Evolutionary conservation across 1,139 yeast genomes (phyloP).

Genomic region (Casaregolazyma suthepensis): DNA sequence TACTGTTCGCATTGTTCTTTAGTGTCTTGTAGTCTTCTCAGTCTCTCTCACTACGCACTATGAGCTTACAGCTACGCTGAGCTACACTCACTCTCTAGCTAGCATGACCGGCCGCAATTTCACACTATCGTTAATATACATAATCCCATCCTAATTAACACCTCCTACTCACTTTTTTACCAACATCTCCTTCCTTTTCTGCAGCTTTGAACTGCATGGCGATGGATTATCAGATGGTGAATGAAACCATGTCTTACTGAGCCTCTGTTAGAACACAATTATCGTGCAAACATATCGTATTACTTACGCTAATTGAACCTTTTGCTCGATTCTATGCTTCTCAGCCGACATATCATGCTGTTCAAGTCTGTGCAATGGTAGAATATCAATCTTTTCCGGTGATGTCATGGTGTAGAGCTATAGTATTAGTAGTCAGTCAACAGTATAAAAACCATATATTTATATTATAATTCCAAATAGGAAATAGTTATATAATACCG

Average conservation of each 20-base stretch:
- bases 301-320: conserved; percentile 22
- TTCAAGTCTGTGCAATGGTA: conserved; percentile 6
- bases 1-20: not conserved
- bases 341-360: conserved; percentile 7
- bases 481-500: not conserved
- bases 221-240: conserved; percentile 25
- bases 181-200: conserved; percentile 17
- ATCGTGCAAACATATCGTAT: not conserved
- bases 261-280: conserved; percentile 4
- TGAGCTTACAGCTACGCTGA: not conserved
- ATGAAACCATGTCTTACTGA: conserved; percentile 20
- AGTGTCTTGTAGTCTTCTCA: too few species aligned
- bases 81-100: not conserved
- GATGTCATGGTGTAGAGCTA: conserved; percentile 19
- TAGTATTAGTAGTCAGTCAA: not conserved
- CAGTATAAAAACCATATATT: not conserved
- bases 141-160: not conserved
- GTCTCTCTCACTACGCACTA: not conserved
- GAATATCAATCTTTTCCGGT: conserved; percentile 4
- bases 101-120: conserved; percentile 4
- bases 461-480: not conserved
- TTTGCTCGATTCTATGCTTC: conserved; percentile 17
- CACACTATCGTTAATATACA: not conserved
- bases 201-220: conserved; percentile 24
- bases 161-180: conserved; percentile 5